Conservation (phyloP, 257 asterid genomes). For the Nyctanthes arbortristis region DNA sequence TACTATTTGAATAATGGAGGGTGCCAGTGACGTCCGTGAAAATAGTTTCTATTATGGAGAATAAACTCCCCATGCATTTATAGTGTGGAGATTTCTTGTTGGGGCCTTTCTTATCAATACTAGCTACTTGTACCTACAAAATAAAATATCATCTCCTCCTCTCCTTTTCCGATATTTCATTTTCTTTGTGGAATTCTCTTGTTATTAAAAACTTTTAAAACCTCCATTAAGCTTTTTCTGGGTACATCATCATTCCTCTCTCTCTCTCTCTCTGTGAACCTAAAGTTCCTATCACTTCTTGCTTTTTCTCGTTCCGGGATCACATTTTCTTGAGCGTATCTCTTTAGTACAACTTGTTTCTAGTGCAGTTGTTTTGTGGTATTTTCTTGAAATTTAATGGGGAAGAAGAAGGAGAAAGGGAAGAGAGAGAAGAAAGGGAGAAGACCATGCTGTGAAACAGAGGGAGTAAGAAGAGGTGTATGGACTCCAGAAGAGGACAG, state of each 20-base stretch:
- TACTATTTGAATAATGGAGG: background rate
- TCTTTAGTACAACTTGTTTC: background rate
- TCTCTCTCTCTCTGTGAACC: background rate
- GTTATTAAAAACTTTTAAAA: no score
- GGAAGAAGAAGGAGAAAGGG: constrained; percentile 30
- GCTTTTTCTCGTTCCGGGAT: background rate
- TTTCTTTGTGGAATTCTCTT: no score
- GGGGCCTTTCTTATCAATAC: constrained; percentile 26
- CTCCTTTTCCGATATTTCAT: no score
- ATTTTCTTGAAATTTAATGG: constrained; percentile 31
- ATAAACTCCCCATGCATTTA: constrained; percentile 48
- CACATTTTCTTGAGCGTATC: background rate
- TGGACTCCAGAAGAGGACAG: constrained; percentile 81
- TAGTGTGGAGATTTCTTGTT: constrained; percentile 32
- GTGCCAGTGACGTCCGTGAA: constrained; percentile 30
- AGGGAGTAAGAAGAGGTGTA: constrained; percentile 55
- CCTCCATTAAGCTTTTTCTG: no score
- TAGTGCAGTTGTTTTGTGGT: constrained; percentile 18
- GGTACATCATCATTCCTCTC: constrained; percentile 22
- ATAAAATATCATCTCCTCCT: no score
- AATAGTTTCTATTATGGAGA: constrained; percentile 37
- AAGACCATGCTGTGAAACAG: constrained; percentile 54
- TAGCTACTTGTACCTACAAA: no score
- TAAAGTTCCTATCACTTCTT: background rate
- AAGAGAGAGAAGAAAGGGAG: constrained; percentile 37